These are phyloP conservation scores for Odonthalia washingtoniensis DNA, from an alignment of 31 red algal species.

Conservation along the genomic window DNA sequence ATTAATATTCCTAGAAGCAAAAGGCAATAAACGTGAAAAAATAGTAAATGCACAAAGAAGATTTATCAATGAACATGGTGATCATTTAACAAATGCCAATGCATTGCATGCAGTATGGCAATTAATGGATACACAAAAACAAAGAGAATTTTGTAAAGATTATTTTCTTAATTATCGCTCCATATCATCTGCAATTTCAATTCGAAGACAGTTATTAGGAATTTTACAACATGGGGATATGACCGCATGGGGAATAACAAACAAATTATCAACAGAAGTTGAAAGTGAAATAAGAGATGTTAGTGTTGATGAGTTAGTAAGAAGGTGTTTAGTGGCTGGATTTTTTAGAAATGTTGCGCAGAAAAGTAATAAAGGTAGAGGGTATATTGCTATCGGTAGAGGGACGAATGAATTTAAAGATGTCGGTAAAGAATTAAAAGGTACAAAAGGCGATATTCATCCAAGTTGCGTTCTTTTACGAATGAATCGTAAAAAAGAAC, in stretches of 20 bases:
- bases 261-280: conserved; percentile 32
- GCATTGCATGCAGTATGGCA: conserved; percentile 57
- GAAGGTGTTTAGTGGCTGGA: conserved; percentile 78
- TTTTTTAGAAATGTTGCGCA: conserved; percentile 77
- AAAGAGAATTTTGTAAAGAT: conserved; percentile 67
- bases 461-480: conserved; percentile 70
- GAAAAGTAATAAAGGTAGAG: conserved; percentile 49
- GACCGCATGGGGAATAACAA: conserved; percentile 45
- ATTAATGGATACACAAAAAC: conserved; percentile 17
- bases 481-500: conserved; percentile 31
- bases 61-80: conserved; percentile 63
- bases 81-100: conserved; percentile 73
- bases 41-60: conserved; percentile 56
- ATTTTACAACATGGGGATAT: conserved; percentile 57
- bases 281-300: conserved; percentile 36
- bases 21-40: conserved; percentile 44
- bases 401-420: conserved; percentile 16
- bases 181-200: conserved; percentile 55
- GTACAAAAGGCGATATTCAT: conserved; percentile 65
- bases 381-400: conserved; percentile 62
- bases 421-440: neutral
- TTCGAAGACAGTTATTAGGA: conserved; percentile 58
- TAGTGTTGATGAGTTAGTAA: conserved; percentile 57
- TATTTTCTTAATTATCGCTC: conserved; percentile 81
- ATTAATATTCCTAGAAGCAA: conserved; percentile 49